Evolutionary conservation across 176 grass and related monocot genomes (phyloP).

Genomic region (Echinochloa phyllopogon): DNA sequence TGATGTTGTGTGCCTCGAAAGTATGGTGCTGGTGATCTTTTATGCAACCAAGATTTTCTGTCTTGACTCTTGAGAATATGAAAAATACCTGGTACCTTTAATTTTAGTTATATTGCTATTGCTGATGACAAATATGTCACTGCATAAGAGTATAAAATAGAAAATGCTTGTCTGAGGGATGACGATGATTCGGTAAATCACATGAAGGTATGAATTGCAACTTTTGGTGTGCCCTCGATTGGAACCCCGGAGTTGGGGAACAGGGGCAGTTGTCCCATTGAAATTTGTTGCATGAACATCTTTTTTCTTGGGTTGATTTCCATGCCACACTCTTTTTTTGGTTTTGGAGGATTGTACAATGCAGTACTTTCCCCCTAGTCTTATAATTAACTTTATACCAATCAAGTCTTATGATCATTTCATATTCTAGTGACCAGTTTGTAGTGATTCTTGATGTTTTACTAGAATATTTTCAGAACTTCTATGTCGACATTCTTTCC

Average conservation of each 20-base stretch:
- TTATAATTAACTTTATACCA: constrained; percentile 3
- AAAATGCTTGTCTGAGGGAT: neutral
- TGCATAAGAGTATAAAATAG: constrained; percentile 20
- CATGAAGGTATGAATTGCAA: neutral
- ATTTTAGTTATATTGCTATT: neutral
- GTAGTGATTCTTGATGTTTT: neutral
- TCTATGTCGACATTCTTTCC: neutral
- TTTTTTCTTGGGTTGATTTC: constrained; percentile 5
- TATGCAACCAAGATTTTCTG: neutral
- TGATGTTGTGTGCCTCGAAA: neutral
- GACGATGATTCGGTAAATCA: neutral
- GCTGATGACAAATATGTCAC: neutral
- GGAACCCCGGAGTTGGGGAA: neutral
- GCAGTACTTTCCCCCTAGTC: neutral
- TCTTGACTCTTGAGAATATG: neutral
- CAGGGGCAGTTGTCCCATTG: neutral
- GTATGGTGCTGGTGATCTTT: neutral
- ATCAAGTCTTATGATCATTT: neutral
- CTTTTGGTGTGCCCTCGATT: neutral
- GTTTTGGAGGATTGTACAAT: neutral
- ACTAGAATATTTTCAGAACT: neutral
- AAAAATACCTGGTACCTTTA: neutral
- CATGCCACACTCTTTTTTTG: neutral
- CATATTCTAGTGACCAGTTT: neutral
- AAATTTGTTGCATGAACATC: neutral